Evolutionary conservation across 108 stramenopile genomes (phyloP).

Genomic region (Skeletonema costatum): DNA sequence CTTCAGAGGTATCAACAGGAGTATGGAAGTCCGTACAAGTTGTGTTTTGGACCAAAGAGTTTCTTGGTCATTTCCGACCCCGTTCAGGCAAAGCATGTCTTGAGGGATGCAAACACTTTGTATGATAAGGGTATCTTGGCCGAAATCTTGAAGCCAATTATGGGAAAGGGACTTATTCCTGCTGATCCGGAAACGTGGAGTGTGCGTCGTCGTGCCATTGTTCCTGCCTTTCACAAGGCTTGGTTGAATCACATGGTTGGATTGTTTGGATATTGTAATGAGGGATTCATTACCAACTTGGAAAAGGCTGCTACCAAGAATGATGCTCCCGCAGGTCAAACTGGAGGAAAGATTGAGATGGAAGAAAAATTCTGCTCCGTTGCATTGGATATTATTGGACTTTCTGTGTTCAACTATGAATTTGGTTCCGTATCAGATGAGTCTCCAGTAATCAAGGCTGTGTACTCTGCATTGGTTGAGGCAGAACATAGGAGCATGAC

Average conservation of each 20-base stretch:
- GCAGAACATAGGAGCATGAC: conserved; percentile 95
- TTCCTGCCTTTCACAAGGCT: conserved; percentile 96
- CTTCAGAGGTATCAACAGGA: conserved; percentile 81
- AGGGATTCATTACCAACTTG: conserved; percentile 73
- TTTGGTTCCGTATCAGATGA: conserved; percentile 91
- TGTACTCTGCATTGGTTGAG: conserved; percentile 92
- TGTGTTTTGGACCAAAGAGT: conserved; percentile 96
- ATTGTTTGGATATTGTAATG: conserved; percentile 90
- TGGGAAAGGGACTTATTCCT: conserved; percentile 95
- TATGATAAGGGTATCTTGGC: conserved; percentile 92
- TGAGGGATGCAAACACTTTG: conserved; percentile 80
- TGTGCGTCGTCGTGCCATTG: conserved; percentile 88
- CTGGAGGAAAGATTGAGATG: conserved; percentile 82
- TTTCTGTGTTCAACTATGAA: conserved; percentile 94
- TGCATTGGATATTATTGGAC: conserved; percentile 93
- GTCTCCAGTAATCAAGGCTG: conserved; percentile 90
- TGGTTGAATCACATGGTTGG: conserved; percentile 95
- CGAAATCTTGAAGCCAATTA: conserved; percentile 91
- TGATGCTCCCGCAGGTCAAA: conserved; percentile 37
- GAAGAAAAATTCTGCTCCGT: conserved; percentile 93
- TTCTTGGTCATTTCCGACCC: conserved; percentile 95
- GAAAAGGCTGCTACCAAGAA: conserved; percentile 54
- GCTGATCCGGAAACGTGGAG: conserved; percentile 96
- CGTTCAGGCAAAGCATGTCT: conserved; percentile 85
- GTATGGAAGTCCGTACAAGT: conserved; percentile 93